Evolutionary conservation across 2,329 filamentous ascomycete species (phyloP).

Genomic region (Scedosporium minutisporum): DNA sequence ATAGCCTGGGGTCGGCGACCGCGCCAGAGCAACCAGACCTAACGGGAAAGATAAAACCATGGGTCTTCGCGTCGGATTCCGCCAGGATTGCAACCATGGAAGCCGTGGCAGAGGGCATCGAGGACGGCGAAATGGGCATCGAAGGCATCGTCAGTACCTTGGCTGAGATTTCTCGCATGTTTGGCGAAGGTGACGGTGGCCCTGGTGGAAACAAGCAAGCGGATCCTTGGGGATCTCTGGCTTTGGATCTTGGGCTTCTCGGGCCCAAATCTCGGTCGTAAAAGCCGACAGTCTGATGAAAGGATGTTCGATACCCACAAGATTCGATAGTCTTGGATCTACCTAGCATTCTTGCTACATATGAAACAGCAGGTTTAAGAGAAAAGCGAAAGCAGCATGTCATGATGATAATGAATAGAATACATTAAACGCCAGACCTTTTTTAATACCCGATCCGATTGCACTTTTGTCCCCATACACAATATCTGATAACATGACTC

Average conservation of each 20-base stretch:
- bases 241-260: slow-evolving; percentile 46
- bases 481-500: too few relatives aligned
- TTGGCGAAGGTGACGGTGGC: slow-evolving; percentile 16
- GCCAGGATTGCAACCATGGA: slow-evolving; percentile 51
- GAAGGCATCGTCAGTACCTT: slow-evolving; percentile 41
- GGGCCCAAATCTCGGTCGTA: slow-evolving; percentile 19
- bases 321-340: not conserved
- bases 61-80: slow-evolving; percentile 50
- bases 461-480: too few relatives aligned
- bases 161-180: slow-evolving; percentile 27
- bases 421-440: too few relatives aligned
- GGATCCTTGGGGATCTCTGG: slow-evolving; percentile 41
- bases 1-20: slow-evolving; percentile 8
- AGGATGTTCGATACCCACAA: not conserved
- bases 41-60: slow-evolving; percentile 39
- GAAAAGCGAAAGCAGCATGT: too few relatives aligned
- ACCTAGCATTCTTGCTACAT: too few relatives aligned
- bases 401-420: too few relatives aligned
- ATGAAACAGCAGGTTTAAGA: too few relatives aligned
- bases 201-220: slow-evolving; percentile 12
- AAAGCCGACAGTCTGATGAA: not conserved
- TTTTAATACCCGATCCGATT: too few relatives aligned
- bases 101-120: slow-evolving; percentile 48
- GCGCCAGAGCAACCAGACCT: slow-evolving; percentile 28
- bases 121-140: slow-evolving; percentile 46